Base-by-base conservation (phyloP, 352 stramenopile genomes). In the Phytophthora cajani region DNA sequence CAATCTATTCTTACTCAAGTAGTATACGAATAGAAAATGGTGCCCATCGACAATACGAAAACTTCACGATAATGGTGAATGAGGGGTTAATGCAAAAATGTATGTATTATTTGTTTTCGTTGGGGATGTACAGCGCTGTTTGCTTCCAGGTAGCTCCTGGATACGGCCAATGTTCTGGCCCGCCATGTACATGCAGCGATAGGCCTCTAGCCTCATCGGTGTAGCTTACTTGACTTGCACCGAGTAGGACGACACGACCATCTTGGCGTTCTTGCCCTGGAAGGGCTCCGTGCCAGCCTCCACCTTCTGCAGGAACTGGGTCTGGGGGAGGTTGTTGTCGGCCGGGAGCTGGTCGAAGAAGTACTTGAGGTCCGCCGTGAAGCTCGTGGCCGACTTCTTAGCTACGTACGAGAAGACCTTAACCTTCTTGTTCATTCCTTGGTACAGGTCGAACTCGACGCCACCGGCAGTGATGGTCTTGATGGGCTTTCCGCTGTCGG, bases 371-470 rank as follows among this genome's bases (percentile, higher is more conserved):
- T 83, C 72, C 14, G 50, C 66, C 21, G 56, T 67, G 46, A 79
- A 75, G n/a, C 27, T 71, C 7, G 54, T 58, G 25, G 64, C 65
- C 12, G 36, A 63, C 49, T 67, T 60, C 33, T 66, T 69, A 14
- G 73, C 73, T 19, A 81, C 70, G 58, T 77, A 84, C 32, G 77
- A 75, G 52, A 74, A 81, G 27, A 81, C 77, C 27, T 71, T 79
- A 44, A 66, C 67, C 49, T 79, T 67, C 30, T 72, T 70, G 64
- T 84, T 84, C 25, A 56, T 50, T 5, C 77, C 77, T 64, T 71
- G 54, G 67, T 65, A 84, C 49, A 84, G 46, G 53, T 75, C 51
- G 25, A 81, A 84, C 5, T 61, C 52, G 14, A 74, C 42, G n/a
- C 64, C 73, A 3, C 58, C 67, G 11, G 77, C 6, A 0, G 49